Evolutionary conservation across 108 stramenopile genomes (phyloP), one percentile per base, ranked within the genome.

Genomic region (Nannochloropsis gaditana): DNA sequence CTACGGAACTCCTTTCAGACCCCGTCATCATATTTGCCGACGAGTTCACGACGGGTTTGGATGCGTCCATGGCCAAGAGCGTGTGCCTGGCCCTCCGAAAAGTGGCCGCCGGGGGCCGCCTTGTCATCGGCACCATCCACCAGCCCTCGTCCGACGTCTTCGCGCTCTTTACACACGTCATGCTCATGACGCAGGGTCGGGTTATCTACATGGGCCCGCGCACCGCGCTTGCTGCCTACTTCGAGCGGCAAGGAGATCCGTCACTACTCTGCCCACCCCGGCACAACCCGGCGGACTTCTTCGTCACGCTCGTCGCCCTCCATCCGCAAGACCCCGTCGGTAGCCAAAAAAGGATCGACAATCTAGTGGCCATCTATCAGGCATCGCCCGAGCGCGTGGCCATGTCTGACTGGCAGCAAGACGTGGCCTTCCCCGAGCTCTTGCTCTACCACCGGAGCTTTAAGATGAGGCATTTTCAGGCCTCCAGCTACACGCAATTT

Each of bases 1-100:
- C 11, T 84, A 92, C 82, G 43, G 93, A 88, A 92, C 92, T 90
- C 84, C 80, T 90, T 21, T 92, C 86, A 15, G 43, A 83, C 82
- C 84, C 91, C 43, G 43, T 83, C 43, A 73, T 92, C 42, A 42
- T 88, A 9, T 88, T 89, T 42, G 86, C 83, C 59, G 88, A 90
- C 82, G 94, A 91, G 86, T 93, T 94, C 41, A 95, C 95, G 11
- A 73, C 59, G 59, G 82, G 82, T 6, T n/a, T 73, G n/a, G 59
- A 73, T 73, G 59, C 59, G 15, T 15, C 59, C 59, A 73, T 73
- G 59, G 82, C 82, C 45, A 45, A 82, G 45, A 43, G 59, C 2
- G 59, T 73, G 19, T 73, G 59, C 59, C 15, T 73, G 15, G 59
- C 59, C n/a, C 84, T 91, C 5, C 43, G 43, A 42, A 87, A 17